A percentile compares a stretch with the other conserved stretches of the same genome.
Evolutionary conservation across 495 filamentous ascomycete species (phyloP).

Genomic region (Parachaetomium inaequale): DNA sequence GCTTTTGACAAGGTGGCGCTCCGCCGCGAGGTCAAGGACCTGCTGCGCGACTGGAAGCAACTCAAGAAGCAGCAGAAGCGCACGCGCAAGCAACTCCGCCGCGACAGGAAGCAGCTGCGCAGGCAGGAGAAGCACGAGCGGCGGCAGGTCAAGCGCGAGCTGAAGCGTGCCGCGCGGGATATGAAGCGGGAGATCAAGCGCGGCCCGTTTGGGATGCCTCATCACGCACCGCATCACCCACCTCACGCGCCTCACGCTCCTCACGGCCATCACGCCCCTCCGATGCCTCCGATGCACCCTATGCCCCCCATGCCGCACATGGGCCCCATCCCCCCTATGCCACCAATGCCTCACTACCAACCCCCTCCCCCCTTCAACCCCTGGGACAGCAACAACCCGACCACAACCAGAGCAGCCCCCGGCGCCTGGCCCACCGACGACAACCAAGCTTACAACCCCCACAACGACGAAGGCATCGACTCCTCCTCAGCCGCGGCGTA

Average conservation of each 20-base stretch:
- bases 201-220: neutral
- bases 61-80: slow-evolving; percentile 42
- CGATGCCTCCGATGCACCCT: neutral
- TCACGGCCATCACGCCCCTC: no score
- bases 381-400: slow-evolving; percentile 9
- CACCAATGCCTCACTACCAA: neutral
- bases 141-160: slow-evolving; percentile 11
- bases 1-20: slow-evolving; percentile 29
- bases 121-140: slow-evolving; percentile 25
- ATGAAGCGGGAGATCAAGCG: slow-evolving; percentile 15
- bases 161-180: slow-evolving; percentile 26
- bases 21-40: slow-evolving; percentile 37
- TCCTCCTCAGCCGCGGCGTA: neutral
- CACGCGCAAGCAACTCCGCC: slow-evolving; percentile 23
- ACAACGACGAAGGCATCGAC: slow-evolving; percentile 5
- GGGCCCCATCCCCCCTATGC: neutral
- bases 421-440: slow-evolving; percentile 30
- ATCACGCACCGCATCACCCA: no score
- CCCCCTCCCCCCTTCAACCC: neutral
- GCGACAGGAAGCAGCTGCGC: slow-evolving; percentile 27
- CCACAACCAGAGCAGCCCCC: neutral
- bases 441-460: neutral
- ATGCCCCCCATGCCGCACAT: neutral
- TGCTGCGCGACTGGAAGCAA: slow-evolving; percentile 40
- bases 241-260: neutral